Evolutionary conservation across 768 basidiomycete species (phyloP), one percentile per base, ranked within the genome.

Genomic region (Saitozyma podzolica): DNA sequence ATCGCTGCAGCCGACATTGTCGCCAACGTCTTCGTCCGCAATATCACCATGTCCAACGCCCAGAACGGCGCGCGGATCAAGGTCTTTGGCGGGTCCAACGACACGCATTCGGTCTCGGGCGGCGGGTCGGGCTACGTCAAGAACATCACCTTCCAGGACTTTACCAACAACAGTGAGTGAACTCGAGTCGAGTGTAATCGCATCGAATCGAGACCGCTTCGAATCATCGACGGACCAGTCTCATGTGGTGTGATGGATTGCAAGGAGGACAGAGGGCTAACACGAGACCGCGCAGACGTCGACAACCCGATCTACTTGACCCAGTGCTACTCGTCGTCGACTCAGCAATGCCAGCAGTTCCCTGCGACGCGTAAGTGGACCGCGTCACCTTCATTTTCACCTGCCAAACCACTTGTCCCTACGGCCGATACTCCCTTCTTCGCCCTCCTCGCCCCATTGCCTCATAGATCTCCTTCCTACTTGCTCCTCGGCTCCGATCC

Each of bases 51-150:
- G 85, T 79, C 82, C 10, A 86, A 87, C 59, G 85, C 85, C 9
- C 81, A 86, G 69, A 88, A 88, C 65, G 87, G 87, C 0, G 86
- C 86, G 0, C 82, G 87, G 41, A 88, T 88, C 77, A 88, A 88
- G 74, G 84, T 86, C 0, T 88, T 84, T 81, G 86, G 86, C 6
- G 87, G 86, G 6, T 80, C 82, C 14, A 82, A 83, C 56, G 85
- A 86, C 39, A 86, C 87, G 5, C 82, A 83, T 43, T 86, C 85
- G 8, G 83, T 85, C 2, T 67, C 79, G 9, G 84, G 83, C 20
- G 83, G 83, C 40, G 83, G 83, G 11, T 75, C 70, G 3, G 83
- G 83, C 13, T 82, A 78, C 54, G 83, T 83, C 45, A 73, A 65
- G 78, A 83, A 64, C 64, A 47, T 58, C 41, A 52, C 56, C 29